These are phyloP conservation scores for Aristolochia contorta DNA, from an alignment of 164 flowering plant species.

Conservation along the genomic window DNA sequence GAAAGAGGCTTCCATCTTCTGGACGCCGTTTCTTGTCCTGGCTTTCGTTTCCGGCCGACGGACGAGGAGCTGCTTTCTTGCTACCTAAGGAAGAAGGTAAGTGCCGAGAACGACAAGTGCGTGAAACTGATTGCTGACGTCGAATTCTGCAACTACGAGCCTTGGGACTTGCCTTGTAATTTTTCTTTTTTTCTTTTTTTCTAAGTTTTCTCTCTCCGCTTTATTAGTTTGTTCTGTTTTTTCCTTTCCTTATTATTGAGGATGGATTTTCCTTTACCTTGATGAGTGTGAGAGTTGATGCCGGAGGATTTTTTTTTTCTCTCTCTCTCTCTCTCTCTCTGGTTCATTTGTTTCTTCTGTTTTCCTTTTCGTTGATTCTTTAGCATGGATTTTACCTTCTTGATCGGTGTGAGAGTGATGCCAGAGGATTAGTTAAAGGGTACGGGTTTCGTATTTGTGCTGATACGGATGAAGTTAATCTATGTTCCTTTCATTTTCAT, in stretches of 20 bases:
- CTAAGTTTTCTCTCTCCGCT: no score
- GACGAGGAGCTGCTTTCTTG: constrained; percentile 47
- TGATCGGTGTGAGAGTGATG: background rate
- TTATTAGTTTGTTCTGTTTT: no score
- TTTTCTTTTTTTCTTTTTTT: no score
- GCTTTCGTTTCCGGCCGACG: constrained; percentile 53
- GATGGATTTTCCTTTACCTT: background rate
- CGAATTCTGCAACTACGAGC: constrained; percentile 63
- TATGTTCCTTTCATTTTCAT: background rate
- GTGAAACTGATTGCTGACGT: constrained; percentile 58
- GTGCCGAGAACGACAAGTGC: constrained; percentile 31
- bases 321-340: no score
- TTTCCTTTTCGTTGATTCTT: background rate
- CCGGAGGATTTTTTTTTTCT: background rate
- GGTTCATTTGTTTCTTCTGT: no score
- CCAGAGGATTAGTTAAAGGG: background rate
- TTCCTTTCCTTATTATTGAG: background rate
- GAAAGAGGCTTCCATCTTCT: background rate
- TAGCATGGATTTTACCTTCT: background rate
- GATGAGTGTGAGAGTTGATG: background rate
- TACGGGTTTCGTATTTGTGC: no score
- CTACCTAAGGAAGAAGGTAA: constrained; percentile 53
- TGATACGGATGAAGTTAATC: no score
- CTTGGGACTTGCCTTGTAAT: constrained; percentile 74
- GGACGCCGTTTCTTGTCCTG: constrained; percentile 1